Percentiles rank a stretch among this genome's conserved stretches.
phyloP scores from a whole-genome alignment of 2,329 filamentous ascomycete genomes.

The Cytospora leucostoma region DNA sequence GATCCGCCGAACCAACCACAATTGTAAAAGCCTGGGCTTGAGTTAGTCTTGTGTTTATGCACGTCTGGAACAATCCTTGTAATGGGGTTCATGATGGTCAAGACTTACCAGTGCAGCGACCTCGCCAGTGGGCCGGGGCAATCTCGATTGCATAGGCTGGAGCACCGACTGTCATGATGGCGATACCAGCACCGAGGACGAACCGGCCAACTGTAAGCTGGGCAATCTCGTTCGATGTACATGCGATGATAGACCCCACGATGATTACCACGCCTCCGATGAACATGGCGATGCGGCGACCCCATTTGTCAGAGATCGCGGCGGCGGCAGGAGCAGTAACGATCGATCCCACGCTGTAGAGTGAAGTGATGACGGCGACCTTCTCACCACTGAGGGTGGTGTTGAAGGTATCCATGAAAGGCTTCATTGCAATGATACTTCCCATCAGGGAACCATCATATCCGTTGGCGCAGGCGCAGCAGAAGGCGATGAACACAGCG shows the following conservation, averaged over 20 bases:
- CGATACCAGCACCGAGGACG: slow-evolving; percentile 48
- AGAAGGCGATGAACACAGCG: slow-evolving; percentile 48
- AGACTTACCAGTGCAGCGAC: slow-evolving; percentile 45
- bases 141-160: slow-evolving; percentile 52
- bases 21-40: slow-evolving; percentile 48
- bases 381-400: slow-evolving; percentile 40
- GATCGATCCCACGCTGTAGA: slow-evolving; percentile 52
- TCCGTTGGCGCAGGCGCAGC: slow-evolving; percentile 50
- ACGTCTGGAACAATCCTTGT: too few relatives aligned
- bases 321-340: slow-evolving; percentile 45
- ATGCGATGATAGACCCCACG: slow-evolving; percentile 45
- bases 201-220: slow-evolving; percentile 51
- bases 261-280: slow-evolving; percentile 47
- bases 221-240: slow-evolving; percentile 40
- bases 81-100: neutral
- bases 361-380: slow-evolving; percentile 47
- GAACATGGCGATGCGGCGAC: slow-evolving; percentile 50
- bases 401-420: slow-evolving; percentile 45
- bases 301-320: slow-evolving; percentile 46
- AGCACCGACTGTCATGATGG: slow-evolving; percentile 51
- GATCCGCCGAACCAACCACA: slow-evolving; percentile 55
- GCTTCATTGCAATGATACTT: slow-evolving; percentile 46
- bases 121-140: slow-evolving; percentile 52
- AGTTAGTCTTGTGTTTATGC: neutral
- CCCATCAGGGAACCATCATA: slow-evolving; percentile 52